A percentile compares a stretch with the other conserved stretches of the same genome.
These are phyloP conservation scores for Penicillium palitans DNA, from an alignment of 2,329 filamentous ascomycete genomes.

Conservation along the genomic window DNA sequence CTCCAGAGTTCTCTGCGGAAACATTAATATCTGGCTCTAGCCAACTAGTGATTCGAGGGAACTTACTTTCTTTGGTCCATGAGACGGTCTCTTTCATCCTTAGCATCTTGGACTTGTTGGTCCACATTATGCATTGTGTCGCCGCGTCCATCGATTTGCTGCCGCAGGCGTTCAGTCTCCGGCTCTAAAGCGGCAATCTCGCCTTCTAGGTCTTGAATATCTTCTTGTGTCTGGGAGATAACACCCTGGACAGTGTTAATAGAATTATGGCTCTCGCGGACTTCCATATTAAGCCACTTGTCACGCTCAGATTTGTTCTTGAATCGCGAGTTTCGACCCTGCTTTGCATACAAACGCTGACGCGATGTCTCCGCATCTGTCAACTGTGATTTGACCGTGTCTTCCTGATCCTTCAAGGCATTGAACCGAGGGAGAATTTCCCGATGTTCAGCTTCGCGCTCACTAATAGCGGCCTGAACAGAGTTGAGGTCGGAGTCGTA, in stretches of 20 bases:
- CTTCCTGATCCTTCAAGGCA: slow-evolving; percentile 70
- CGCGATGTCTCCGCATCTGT: slow-evolving; percentile 73
- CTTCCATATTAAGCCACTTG: slow-evolving; percentile 74
- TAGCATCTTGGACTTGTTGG: slow-evolving; percentile 72
- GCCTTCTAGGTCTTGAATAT: slow-evolving; percentile 69
- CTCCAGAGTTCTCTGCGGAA: slow-evolving; percentile 66
- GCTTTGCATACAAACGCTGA: slow-evolving; percentile 84
- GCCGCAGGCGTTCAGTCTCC: slow-evolving; percentile 69
- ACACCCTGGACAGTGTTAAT: slow-evolving; percentile 81
- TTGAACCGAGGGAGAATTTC: slow-evolving; percentile 76
- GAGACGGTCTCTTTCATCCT: slow-evolving; percentile 74
- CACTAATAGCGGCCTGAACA: slow-evolving; percentile 70
- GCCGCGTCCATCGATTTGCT: slow-evolving; percentile 75
- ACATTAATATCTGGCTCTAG: slow-evolving; percentile 8
- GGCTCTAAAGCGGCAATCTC: slow-evolving; percentile 72
- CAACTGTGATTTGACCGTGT: slow-evolving; percentile 67
- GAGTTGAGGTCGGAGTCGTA: slow-evolving; percentile 71
- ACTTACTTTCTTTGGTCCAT: slow-evolving; percentile 76
- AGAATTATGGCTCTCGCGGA: slow-evolving; percentile 74
- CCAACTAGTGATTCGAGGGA: background rate
- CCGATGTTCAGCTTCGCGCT: slow-evolving; percentile 74
- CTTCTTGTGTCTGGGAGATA: slow-evolving; percentile 78
- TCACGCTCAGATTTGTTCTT: slow-evolving; percentile 86
- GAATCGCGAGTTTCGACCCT: slow-evolving; percentile 84
- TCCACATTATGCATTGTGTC: slow-evolving; percentile 70